Evolutionary conservation across 495 filamentous ascomycete species (phyloP).

Genomic region (Endocarpon pusillum): DNA sequence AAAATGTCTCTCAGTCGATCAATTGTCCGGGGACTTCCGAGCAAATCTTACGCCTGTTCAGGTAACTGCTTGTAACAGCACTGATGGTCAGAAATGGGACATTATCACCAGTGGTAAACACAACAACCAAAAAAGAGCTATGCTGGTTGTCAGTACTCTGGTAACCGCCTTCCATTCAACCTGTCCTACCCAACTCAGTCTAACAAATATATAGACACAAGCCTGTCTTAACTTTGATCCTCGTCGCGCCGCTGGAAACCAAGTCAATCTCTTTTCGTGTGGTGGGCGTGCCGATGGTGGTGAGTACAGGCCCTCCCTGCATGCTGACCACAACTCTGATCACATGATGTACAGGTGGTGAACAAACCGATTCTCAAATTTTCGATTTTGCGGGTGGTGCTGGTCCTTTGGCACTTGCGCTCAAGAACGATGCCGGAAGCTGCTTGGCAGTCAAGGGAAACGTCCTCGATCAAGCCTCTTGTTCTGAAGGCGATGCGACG

Average conservation of each 20-base stretch:
- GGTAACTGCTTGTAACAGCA: constrained; percentile 29
- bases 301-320: constrained; percentile 3
- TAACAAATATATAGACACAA: constrained; percentile 23
- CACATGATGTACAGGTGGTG: constrained; percentile 17
- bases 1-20: constrained; percentile 34
- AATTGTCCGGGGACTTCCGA: constrained; percentile 38
- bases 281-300: constrained; percentile 37
- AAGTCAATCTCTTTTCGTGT: constrained; percentile 35
- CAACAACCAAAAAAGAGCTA: constrained; percentile 21
- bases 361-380: constrained; percentile 30
- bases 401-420: constrained; percentile 24
- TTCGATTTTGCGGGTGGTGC: constrained; percentile 26
- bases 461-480: constrained; percentile 25
- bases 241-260: constrained; percentile 26
- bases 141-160: constrained; percentile 35
- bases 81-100: constrained; percentile 34
- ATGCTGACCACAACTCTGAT: constrained; percentile 1
- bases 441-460: constrained; percentile 30
- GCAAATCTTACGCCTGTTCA: constrained; percentile 37
- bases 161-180: too few relatives aligned
- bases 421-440: constrained; percentile 22
- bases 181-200: not conserved
- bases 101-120: constrained; percentile 35
- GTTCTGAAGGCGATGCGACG: constrained; percentile 20
- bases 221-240: constrained; percentile 39